Evolutionary conservation across 2,329 filamentous ascomycete genomes (phyloP).

Genomic region (Cercospora zeina): DNA sequence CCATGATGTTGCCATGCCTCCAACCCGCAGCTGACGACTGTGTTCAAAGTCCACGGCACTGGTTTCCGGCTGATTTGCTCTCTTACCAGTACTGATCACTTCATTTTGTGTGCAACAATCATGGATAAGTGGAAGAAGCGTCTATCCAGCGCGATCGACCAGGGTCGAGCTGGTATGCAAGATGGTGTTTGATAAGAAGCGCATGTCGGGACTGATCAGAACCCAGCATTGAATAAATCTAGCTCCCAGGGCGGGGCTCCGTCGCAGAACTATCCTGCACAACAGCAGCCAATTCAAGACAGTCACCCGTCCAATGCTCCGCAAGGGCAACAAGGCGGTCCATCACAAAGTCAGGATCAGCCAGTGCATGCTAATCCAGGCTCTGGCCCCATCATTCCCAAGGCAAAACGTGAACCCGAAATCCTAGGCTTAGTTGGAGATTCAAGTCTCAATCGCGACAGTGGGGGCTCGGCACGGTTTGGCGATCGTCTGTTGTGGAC

Average conservation of each 20-base stretch:
- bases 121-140: slow-evolving; percentile 17
- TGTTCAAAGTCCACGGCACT: neutral
- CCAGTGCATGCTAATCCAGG: slow-evolving; percentile 14
- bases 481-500: slow-evolving; percentile 27
- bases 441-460: slow-evolving; percentile 25
- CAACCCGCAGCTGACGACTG: neutral
- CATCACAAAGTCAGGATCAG: slow-evolving; percentile 2
- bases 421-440: slow-evolving; percentile 24
- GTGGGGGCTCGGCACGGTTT: slow-evolving; percentile 24
- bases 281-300: slow-evolving; percentile 14
- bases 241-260: slow-evolving; percentile 7
- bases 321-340: neutral
- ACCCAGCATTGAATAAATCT: slow-evolving; percentile 12
- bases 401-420: slow-evolving; percentile 21
- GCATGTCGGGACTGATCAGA: neutral
- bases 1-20: neutral
- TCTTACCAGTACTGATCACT: neutral
- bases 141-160: slow-evolving; percentile 10
- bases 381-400: slow-evolving; percentile 21
- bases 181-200: neutral
- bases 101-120: neutral
- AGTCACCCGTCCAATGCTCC: neutral
- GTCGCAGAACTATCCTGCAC: slow-evolving; percentile 14
- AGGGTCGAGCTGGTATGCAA: slow-evolving; percentile 12
- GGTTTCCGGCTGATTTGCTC: neutral